Evolutionary conservation across 1,284 basidiomycete species (phyloP), one percentile per base, ranked within the genome.

Genomic region (Inonotus hispidus): DNA sequence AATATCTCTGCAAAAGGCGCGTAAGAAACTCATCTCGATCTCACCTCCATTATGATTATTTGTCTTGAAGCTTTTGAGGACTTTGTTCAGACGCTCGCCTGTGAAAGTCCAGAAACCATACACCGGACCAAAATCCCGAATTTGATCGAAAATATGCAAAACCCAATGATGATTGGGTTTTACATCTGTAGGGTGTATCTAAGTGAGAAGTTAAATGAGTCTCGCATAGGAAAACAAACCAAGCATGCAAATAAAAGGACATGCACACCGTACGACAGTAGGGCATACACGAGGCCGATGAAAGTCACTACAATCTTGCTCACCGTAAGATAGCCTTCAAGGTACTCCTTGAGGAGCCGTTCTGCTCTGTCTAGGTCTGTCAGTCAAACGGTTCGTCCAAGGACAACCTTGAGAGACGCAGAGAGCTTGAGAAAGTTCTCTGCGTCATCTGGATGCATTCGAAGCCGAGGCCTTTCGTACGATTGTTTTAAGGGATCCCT

Each of bases 41-140:
- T 63, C 57, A 27, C 66, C 66, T 3, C 54, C 61, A 19, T 61
- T 56, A 13, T 61, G 63, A 39, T 64, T 64, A 39, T 64, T 67
- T 5, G 61, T 59, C 10, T 47, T 60, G 19, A 61, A 58, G 4
- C 53, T 52, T 56, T 67, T 67, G 11, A 67, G 38, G 0, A 66
- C 29, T 41, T 66, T 66, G 53, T 67, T 67, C 14, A 67, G 58
- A 1, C 64, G 58, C 32, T 67, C 65, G 2, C 49, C 39, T 7
- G 63, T 53, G 59, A 67, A 67, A 1, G 60, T 53, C 66, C 66
- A 67, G 46, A 66, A 64, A 7, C 56, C 58, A 54, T 65, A 64
- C n/a, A 66, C 58, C 16, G 66, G 66, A 1, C 66, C 65, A 25
- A 56, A 67, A 14, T 64, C 61, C 3, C 37, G 37, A 16, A 67